A percentile compares a stretch with the other conserved stretches of the same genome.
These are phyloP conservation scores for Ramalina peruviana DNA, from an alignment of 495 filamentous ascomycete species.

Conservation along the genomic window DNA sequence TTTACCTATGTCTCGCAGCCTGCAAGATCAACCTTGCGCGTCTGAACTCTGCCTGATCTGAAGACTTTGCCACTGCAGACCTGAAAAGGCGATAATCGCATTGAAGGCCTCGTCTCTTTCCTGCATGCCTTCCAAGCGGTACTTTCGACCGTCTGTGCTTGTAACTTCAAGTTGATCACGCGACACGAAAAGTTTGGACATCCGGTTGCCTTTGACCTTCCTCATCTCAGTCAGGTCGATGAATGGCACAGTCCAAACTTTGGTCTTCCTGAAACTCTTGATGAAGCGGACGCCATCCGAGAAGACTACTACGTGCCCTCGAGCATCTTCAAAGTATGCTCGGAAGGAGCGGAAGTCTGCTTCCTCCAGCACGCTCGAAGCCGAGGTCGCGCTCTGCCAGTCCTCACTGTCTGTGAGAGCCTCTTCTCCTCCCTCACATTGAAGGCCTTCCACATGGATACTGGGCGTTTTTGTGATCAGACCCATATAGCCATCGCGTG, in stretches of 20 bases:
- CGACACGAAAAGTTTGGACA: slow-evolving; percentile 11
- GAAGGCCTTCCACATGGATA: neutral
- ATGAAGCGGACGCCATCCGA: slow-evolving; percentile 20
- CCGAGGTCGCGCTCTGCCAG: slow-evolving; percentile 14
- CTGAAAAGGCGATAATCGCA: slow-evolving; percentile 23
- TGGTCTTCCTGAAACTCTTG: slow-evolving; percentile 8
- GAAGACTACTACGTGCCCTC: slow-evolving; percentile 18
- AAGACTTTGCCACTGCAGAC: slow-evolving; percentile 17
- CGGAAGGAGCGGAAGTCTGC: slow-evolving; percentile 19
- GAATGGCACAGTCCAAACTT: slow-evolving; percentile 20
- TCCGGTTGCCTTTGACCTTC: slow-evolving; percentile 12
- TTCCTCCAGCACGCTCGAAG: slow-evolving; percentile 11
- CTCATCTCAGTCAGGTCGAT: slow-evolving; percentile 22
- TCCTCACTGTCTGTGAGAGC: slow-evolving; percentile 13
- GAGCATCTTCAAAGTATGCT: slow-evolving; percentile 9
- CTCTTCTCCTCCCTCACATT: slow-evolving; percentile 1
- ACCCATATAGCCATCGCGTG: slow-evolving; percentile 1
- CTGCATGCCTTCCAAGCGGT: slow-evolving; percentile 15
- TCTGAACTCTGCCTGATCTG: slow-evolving; percentile 6
- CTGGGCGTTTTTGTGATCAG: neutral
- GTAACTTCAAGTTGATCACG: slow-evolving; percentile 17
- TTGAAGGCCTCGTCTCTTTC: slow-evolving; percentile 28
- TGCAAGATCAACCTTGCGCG: neutral
- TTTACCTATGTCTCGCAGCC: neutral
- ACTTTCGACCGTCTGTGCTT: slow-evolving; percentile 12